phyloP scores from a whole-genome alignment of 2,329 filamentous ascomycete species.

The Nigrospora osmanthi region DNA sequence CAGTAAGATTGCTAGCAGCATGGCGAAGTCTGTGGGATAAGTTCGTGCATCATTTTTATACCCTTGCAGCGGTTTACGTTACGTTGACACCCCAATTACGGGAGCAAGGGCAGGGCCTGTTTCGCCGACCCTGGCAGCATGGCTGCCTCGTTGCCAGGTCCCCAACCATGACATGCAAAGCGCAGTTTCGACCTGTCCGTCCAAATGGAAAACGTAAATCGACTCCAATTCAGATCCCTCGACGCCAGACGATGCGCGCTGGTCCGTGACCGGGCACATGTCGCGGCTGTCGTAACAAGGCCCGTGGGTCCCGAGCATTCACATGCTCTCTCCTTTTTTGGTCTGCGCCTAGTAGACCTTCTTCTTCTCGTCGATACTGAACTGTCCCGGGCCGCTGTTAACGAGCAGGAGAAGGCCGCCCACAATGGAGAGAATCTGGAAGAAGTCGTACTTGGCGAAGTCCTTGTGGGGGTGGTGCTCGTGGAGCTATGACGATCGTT shows the following conservation, averaged over 20 bases:
- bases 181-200: slow-evolving; percentile 4
- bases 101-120: too few species aligned
- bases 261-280: background rate
- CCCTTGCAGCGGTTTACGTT: too few species aligned
- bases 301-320: too few species aligned
- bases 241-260: slow-evolving; percentile 5
- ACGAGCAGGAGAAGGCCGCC: slow-evolving; percentile 92
- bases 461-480: slow-evolving; percentile 98
- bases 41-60: too few species aligned
- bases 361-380: slow-evolving; percentile 99
- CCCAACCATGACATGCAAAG: too few species aligned
- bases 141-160: too few species aligned
- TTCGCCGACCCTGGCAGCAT: too few species aligned
- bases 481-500: slow-evolving; percentile 60
- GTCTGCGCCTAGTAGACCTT: slow-evolving; percentile 74
- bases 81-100: too few species aligned
- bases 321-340: background rate
- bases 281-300: too few species aligned
- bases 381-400: slow-evolving; percentile 96
- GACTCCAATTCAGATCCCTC: slow-evolving; percentile 1
- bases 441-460: slow-evolving; percentile 99
- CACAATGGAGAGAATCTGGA: slow-evolving; percentile 98
- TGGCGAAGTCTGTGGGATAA: too few species aligned
- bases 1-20: too few species aligned
- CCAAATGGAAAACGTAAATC: background rate